phyloP scores from a whole-genome alignment of 768 basidiomycete genomes.

The Phylloporus arenicola region DNA sequence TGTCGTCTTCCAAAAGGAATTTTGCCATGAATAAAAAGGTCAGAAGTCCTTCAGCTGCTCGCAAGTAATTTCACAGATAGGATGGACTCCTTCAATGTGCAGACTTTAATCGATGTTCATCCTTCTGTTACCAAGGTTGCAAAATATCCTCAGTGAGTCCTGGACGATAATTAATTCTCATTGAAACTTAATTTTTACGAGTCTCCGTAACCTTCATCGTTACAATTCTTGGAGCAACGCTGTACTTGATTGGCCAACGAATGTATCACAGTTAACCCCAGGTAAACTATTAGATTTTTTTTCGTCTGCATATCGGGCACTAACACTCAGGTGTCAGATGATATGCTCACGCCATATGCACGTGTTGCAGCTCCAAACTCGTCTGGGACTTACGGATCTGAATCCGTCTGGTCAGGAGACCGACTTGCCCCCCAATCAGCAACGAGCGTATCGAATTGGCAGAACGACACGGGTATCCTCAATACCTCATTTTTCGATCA shows the following conservation, averaged over 20 bases:
- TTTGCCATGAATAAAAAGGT: conserved; percentile 10
- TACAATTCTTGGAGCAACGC: not conserved
- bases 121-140: not conserved
- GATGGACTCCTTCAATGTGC: not conserved
- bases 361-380: not conserved
- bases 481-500: not conserved
- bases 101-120: not conserved
- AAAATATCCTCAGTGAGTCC: conserved; percentile 1
- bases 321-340: conserved; percentile 4
- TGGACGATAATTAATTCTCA: not conserved
- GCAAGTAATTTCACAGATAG: too few relatives aligned
- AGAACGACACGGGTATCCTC: not conserved
- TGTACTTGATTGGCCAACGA: not conserved
- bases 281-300: not conserved
- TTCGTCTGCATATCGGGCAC: not conserved
- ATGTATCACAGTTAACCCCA: not conserved
- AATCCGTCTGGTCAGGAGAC: not conserved
- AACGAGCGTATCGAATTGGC: not conserved
- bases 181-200: conserved; percentile 1
- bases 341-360: not conserved
- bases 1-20: not conserved
- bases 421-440: not conserved
- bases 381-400: not conserved
- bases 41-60: too few relatives aligned
- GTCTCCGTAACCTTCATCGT: too few relatives aligned